Conservation (phyloP, 140 eudicot species). For the Senecio squalidus region DNA sequence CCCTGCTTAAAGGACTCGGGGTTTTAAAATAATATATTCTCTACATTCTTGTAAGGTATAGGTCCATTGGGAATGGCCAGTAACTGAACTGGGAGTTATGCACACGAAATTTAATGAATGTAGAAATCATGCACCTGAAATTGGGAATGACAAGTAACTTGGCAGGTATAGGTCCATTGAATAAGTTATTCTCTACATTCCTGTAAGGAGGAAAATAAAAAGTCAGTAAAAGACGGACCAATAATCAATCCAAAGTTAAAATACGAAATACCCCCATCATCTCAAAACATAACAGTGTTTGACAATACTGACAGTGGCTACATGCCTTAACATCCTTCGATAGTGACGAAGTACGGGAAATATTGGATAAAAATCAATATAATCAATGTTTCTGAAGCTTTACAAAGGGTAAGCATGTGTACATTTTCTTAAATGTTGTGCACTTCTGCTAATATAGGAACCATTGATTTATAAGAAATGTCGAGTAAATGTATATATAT, state of each 20-base stretch:
- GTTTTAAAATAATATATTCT: no score
- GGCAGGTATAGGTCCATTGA: conserved; percentile 78
- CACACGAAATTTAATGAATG: not conserved
- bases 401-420: not conserved
- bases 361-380: conserved; percentile 7
- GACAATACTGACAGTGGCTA: conserved; percentile 7
- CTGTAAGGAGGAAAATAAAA: conserved; percentile 33
- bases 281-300: conserved; percentile 1
- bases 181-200: conserved; percentile 62
- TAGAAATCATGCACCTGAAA: conserved; percentile 40
- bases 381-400: not conserved
- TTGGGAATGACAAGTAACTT: conserved; percentile 56
- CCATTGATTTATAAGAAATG: no score
- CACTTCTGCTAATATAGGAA: no score
- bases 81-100: no score
- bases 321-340: conserved; percentile 1
- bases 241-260: not conserved
- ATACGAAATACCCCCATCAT: not conserved
- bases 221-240: conserved; percentile 14
- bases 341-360: not conserved
- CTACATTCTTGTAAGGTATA: no score
- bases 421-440: no score
- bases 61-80: no score
- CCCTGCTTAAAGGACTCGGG: no score
- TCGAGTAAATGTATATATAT: no score